A percentile compares a stretch with the other conserved stretches of the same genome.
Conservation (phyloP, 2,329 filamentous ascomycete species). For the Fusarium sambucinum region DNA sequence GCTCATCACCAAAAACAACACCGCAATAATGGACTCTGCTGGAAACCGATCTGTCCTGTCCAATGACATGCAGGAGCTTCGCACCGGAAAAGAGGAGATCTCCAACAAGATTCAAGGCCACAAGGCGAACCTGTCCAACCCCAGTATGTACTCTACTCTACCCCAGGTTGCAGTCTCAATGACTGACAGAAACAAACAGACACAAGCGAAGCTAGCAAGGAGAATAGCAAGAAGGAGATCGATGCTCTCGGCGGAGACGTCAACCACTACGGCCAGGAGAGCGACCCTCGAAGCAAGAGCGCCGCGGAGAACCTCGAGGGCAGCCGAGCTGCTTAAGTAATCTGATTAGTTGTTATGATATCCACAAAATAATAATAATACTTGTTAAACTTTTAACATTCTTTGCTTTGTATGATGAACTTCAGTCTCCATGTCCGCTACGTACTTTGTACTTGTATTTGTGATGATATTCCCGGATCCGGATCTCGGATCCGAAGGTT, state of each 20-base stretch:
- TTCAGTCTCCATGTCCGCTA: neutral
- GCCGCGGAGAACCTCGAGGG: slow-evolving; percentile 57
- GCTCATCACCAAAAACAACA: neutral
- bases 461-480: slow-evolving; percentile 25
- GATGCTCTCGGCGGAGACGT: slow-evolving; percentile 58
- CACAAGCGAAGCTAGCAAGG: slow-evolving; percentile 60
- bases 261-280: slow-evolving; percentile 58
- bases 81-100: slow-evolving; percentile 45
- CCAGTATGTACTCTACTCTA: slow-evolving; percentile 50
- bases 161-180: neutral
- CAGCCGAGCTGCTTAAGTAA: slow-evolving; percentile 47
- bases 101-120: slow-evolving; percentile 54
- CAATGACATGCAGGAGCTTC: slow-evolving; percentile 57
- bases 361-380: slow-evolving; percentile 3
- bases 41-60: slow-evolving; percentile 57
- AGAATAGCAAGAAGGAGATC: slow-evolving; percentile 57
- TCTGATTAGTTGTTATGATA: neutral
- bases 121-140: slow-evolving; percentile 62
- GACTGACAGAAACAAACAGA: slow-evolving; percentile 47
- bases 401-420: neutral
- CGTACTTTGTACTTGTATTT: too few relatives aligned
- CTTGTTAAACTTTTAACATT: neutral
- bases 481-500: slow-evolving; percentile 35
- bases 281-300: slow-evolving; percentile 57
- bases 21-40: slow-evolving; percentile 47